Percentiles rank a stretch among this genome's conserved stretches.
These are phyloP conservation scores for Arthrobotrys entomopaga DNA, from an alignment of 2,329 filamentous ascomycete species.

Conservation along the genomic window DNA sequence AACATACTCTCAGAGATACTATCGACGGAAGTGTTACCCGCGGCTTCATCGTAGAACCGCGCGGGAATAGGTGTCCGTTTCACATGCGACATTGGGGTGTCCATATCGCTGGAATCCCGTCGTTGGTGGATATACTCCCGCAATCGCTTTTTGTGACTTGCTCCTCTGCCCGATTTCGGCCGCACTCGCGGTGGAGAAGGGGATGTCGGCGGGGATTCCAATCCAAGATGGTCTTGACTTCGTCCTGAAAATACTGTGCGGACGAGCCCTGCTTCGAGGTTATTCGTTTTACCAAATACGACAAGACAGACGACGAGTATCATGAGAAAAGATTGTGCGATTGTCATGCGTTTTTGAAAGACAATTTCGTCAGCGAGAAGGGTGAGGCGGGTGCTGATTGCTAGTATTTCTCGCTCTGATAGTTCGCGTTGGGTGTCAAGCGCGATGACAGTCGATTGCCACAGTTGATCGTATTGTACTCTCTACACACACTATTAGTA, in stretches of 20 bases:
- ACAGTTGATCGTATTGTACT: conserved; percentile 92
- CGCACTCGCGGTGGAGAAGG: conserved; percentile 34
- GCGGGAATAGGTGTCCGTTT: conserved; percentile 28
- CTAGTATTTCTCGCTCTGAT: conserved; percentile 82
- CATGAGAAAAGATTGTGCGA: conserved; percentile 87
- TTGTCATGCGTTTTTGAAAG: conserved; percentile 88
- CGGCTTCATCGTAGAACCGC: conserved; percentile 37
- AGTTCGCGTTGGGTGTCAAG: conserved; percentile 88
- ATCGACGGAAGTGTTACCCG: background rate
- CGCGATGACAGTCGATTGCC: conserved; percentile 93
- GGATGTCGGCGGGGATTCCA: conserved; percentile 55
- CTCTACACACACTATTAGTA: conserved; percentile 62
- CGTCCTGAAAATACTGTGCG: conserved; percentile 55
- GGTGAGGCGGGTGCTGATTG: conserved; percentile 81
- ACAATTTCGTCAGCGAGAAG: conserved; percentile 92
- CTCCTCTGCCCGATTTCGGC: conserved; percentile 18
- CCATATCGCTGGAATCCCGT: conserved; percentile 49
- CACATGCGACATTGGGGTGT: conserved; percentile 11
- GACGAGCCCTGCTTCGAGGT: conserved; percentile 55
- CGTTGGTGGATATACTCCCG: conserved; percentile 42
- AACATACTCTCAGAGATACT: conserved; percentile 26
- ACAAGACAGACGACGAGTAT: conserved; percentile 87
- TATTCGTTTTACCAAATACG: conserved; percentile 70
- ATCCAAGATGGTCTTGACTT: conserved; percentile 39
- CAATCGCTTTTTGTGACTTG: conserved; percentile 26